These are phyloP conservation scores for Teunomyces kruisii DNA, from an alignment of 805 yeast genomes.

Conservation along the genomic window DNA sequence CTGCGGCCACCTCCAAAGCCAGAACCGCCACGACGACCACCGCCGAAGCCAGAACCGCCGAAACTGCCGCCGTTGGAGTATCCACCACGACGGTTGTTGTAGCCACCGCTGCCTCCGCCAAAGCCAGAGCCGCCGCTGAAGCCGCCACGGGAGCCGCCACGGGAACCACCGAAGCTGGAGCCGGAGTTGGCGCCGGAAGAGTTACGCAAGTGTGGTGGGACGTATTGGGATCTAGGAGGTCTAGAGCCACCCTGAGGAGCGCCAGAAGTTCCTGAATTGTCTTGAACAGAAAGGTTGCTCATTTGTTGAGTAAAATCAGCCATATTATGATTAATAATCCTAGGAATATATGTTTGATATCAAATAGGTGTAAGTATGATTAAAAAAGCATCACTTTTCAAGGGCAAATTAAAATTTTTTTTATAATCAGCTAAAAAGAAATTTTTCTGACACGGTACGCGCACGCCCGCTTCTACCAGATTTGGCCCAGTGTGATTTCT, in stretches of 20 bases:
- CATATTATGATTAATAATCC: conserved; percentile 37
- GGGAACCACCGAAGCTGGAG: conserved; percentile 30
- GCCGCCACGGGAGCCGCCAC: conserved; percentile 18
- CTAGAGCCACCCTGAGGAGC: conserved; percentile 21
- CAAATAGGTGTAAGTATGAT: not conserved
- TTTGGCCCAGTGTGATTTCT: not conserved
- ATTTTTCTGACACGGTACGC: conserved; percentile 8
- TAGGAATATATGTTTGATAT: conserved; percentile 5
- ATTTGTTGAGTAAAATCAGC: conserved; percentile 58
- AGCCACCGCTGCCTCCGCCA: conserved; percentile 25
- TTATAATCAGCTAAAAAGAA: conserved; percentile 4
- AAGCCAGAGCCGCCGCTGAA: conserved; percentile 13
- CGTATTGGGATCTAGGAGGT: conserved; percentile 20
- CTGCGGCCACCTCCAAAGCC: conserved; percentile 24
- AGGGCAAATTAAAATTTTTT: conserved; percentile 5
- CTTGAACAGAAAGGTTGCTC: conserved; percentile 54
- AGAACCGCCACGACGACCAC: conserved; percentile 23
- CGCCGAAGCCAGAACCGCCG: conserved; percentile 11
- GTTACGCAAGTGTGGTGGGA: conserved; percentile 36
- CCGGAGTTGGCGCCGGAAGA: conserved; percentile 24
- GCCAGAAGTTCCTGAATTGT: conserved; percentile 19
- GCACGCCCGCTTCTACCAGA: conserved; percentile 1
- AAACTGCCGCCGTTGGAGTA: conserved; percentile 14
- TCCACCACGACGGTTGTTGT: conserved; percentile 31
- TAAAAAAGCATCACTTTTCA: conserved; percentile 4